phyloP scores from a whole-genome alignment of 306 rosid genomes.

The Gillenia trifoliata region DNA sequence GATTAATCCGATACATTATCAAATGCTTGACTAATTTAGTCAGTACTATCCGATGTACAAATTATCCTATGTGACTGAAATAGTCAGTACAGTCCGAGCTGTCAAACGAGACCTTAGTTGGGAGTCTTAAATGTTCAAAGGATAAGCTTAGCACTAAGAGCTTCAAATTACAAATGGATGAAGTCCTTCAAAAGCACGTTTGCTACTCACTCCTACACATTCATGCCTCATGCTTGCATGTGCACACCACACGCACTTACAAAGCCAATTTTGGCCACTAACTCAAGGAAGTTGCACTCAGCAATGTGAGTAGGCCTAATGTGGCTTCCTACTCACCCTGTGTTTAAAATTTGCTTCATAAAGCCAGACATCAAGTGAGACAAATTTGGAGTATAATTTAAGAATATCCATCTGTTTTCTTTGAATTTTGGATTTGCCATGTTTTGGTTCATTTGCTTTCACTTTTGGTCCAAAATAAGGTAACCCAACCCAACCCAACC shows the following conservation, averaged over 20 bases:
- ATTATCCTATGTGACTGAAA: no score
- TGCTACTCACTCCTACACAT: constrained; percentile 3
- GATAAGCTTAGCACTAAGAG: neutral
- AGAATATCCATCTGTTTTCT: neutral
- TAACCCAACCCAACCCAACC: neutral
- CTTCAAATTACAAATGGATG: neutral
- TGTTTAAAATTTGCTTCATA: neutral
- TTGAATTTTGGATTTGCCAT: neutral
- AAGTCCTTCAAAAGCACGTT: neutral
- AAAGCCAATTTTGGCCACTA: neutral
- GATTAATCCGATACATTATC: no score
- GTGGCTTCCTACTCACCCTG: neutral
- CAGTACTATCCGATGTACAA: no score
- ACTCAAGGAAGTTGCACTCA: no score
- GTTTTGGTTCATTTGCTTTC: neutral
- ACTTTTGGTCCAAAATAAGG: neutral
- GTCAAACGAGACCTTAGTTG: no score
- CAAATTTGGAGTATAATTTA: neutral
- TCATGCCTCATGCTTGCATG: constrained; percentile 9
- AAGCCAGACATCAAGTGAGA: neutral
- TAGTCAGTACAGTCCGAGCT: no score
- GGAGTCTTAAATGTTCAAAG: neutral
- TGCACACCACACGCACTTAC: constrained; percentile 19
- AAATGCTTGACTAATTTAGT: no score
- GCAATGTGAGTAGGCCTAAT: neutral